Conservation (phyloP, 139 green algal species). For the Chlorella sp. region DNA sequence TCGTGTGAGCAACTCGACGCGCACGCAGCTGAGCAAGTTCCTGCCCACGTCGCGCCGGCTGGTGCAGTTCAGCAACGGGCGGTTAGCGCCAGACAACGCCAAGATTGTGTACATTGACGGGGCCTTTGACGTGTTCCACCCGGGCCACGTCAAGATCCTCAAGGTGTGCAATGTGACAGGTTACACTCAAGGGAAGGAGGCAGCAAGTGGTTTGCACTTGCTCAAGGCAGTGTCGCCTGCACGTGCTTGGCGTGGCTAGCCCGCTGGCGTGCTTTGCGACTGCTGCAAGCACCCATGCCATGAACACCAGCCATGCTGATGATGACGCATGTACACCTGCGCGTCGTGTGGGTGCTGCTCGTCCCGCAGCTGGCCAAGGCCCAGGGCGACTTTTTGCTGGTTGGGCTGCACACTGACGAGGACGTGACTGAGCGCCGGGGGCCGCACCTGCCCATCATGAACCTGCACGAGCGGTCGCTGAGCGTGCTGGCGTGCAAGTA, state of each 20-base stretch:
- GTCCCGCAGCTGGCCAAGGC: constrained; percentile 57
- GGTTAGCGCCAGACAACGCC: constrained; percentile 40
- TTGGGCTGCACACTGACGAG: constrained; percentile 94
- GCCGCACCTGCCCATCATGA: constrained; percentile 95
- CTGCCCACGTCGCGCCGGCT: constrained; percentile 55
- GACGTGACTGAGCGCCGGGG: constrained; percentile 71
- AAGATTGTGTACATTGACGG: constrained; percentile 97
- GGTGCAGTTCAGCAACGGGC: constrained; percentile 83
- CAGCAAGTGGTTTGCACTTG: too few relatives aligned
- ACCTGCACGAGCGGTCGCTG: constrained; percentile 92
- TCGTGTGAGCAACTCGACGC: not conserved
- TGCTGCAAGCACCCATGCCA: too few relatives aligned
- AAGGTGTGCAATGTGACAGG: too few relatives aligned
- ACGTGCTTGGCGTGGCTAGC: too few relatives aligned
- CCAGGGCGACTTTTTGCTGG: constrained; percentile 92
- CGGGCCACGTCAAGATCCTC: constrained; percentile 90
- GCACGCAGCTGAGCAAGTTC: constrained; percentile 32
- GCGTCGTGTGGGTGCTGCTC: too few relatives aligned
- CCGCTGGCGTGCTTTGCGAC: too few relatives aligned
- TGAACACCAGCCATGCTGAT: too few relatives aligned
- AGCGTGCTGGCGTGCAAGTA: constrained; percentile 93
- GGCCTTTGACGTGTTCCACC: constrained; percentile 98
- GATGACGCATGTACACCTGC: too few relatives aligned
- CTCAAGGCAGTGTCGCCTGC: too few relatives aligned
- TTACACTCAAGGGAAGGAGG: too few relatives aligned